These are phyloP conservation scores for Iodosphaeria phyllophila DNA, from an alignment of 2,329 filamentous ascomycete species.

Conservation along the genomic window DNA sequence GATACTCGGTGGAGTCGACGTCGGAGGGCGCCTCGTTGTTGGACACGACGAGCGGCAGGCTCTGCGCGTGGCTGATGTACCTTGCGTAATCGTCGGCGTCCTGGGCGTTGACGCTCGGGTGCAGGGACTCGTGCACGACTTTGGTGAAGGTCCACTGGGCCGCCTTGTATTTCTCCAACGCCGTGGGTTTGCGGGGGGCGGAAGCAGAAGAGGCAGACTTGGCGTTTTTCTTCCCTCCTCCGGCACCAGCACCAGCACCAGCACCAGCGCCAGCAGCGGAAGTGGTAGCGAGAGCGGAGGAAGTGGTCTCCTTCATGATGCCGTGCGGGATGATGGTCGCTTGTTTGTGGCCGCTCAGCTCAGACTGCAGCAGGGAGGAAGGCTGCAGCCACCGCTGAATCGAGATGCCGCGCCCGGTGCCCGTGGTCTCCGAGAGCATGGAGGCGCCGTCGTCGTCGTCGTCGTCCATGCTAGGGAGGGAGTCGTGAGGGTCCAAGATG, in stretches of 20 bases:
- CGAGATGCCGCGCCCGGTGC: slow-evolving; percentile 26
- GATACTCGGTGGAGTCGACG: slow-evolving; percentile 44
- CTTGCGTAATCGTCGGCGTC: slow-evolving; percentile 76
- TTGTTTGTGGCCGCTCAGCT: slow-evolving; percentile 15
- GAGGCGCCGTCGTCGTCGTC: slow-evolving; percentile 25
- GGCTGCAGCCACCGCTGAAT: slow-evolving; percentile 45
- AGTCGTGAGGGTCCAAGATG: slow-evolving; percentile 41
- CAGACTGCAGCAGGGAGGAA: no score
- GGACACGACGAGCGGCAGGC: slow-evolving; percentile 65
- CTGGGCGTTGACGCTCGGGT: slow-evolving; percentile 57
- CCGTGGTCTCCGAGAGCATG: slow-evolving; percentile 17
- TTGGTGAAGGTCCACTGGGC: slow-evolving; percentile 81
- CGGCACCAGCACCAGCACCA: no score
- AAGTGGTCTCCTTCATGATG: slow-evolving; percentile 36
- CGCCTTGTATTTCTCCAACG: slow-evolving; percentile 59
- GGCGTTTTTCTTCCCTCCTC: no score
- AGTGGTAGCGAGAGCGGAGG: slow-evolving; percentile 6
- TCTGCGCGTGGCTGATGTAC: slow-evolving; percentile 80
- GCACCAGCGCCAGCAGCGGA: slow-evolving; percentile 20
- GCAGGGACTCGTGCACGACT: slow-evolving; percentile 68
- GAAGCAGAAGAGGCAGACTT: slow-evolving; percentile 8
- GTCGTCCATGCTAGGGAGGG: slow-evolving; percentile 11
- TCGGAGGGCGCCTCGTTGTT: slow-evolving; percentile 45
- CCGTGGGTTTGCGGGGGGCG: slow-evolving; percentile 32
- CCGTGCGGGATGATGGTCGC: slow-evolving; percentile 18